Evolutionary conservation across 495 filamentous ascomycete species (phyloP), one percentile per base, ranked within the genome.

Genomic region (Penicillium cosmopolitanum): DNA sequence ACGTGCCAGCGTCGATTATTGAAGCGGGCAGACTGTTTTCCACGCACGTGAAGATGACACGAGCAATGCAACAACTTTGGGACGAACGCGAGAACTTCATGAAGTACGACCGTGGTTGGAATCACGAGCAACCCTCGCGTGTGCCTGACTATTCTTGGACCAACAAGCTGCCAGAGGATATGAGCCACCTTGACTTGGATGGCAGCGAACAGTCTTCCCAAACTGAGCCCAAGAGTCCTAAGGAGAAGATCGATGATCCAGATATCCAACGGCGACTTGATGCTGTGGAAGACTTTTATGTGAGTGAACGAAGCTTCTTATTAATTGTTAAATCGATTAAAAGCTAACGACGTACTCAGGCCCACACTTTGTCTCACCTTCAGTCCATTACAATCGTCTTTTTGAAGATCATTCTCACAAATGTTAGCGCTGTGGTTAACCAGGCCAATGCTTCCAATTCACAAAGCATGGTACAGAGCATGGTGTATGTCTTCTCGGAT

Each of bases 11-110:
- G 16, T 96, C 91, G 11, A 97, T 98, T 56, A 82, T 96, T 16
- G 95, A 98, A 71, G 95, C 96, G n/a, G 95, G 95, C 7, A 89
- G 90, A 61, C 78, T 98, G 3, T 98, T 98, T 68, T 89, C 92
- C 3, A 89, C 82, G 43, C 83, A 96, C 52, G 93, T 96, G 65
- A 83, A 93, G 59, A 96, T 93, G 82, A 94, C 91, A 0, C 78
- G 96, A 53, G 91, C 92, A 1, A 95, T 95, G 80, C 85, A 88
- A 51, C 96, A 98, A 72, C 77, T 98, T 35, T 98, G 95, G 95
- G 87, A 96, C 63, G 94, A 96, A 71, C 82, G 94, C 40, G 92
- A 97, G 67, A 84, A 81, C 43, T 98, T 93, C 60, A 88, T 96
- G 75, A 92, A 89, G 67, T 94, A 90, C 60, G 93, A 97, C 60